Evolutionary conservation across 2,329 filamentous ascomycete species (phyloP).

Genomic region (Pseudomassariella vexata): DNA sequence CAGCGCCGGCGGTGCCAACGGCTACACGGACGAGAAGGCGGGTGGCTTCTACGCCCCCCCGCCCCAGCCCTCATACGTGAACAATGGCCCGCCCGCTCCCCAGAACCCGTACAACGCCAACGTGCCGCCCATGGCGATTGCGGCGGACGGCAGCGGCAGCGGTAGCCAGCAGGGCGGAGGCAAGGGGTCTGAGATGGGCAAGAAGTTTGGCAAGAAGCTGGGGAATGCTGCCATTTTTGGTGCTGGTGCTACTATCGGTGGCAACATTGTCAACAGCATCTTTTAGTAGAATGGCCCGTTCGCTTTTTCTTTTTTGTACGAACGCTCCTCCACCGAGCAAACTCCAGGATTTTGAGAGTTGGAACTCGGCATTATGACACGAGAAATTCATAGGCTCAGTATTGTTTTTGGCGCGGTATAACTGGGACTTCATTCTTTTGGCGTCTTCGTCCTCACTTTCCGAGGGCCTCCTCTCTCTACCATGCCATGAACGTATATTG

Average conservation of each 20-base stretch:
- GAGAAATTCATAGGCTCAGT: too few species aligned
- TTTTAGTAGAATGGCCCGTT: slow-evolving; percentile 54
- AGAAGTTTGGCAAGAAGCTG: slow-evolving; percentile 95
- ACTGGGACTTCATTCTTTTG: too few species aligned
- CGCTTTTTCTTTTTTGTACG: too few species aligned
- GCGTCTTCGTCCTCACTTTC: too few species aligned
- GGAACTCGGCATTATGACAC: too few species aligned
- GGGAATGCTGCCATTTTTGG: slow-evolving; percentile 83
- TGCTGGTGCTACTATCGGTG: slow-evolving; percentile 84
- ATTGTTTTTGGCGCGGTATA: too few species aligned
- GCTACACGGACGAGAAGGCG: slow-evolving; percentile 19
- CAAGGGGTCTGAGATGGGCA: slow-evolving; percentile 71
- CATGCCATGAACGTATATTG: too few species aligned
- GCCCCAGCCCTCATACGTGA: slow-evolving; percentile 18
- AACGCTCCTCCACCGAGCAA: too few species aligned
- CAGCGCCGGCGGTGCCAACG: slow-evolving; percentile 40
- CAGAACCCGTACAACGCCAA: slow-evolving; percentile 62
- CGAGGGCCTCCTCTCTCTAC: too few species aligned
- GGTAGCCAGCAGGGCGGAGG: slow-evolving; percentile 40
- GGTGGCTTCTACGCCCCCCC: slow-evolving; percentile 17
- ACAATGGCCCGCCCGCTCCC: slow-evolving; percentile 30
- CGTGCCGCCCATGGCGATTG: slow-evolving; percentile 70
- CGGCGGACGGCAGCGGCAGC: slow-evolving; percentile 45
- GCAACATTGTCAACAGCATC: slow-evolving; percentile 85
- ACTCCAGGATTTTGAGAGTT: too few species aligned